Percentiles rank a stretch among this genome's conserved stretches.
These are phyloP conservation scores for Escovopsis weberi DNA, from an alignment of 2,329 filamentous ascomycete species.

Conservation along the genomic window DNA sequence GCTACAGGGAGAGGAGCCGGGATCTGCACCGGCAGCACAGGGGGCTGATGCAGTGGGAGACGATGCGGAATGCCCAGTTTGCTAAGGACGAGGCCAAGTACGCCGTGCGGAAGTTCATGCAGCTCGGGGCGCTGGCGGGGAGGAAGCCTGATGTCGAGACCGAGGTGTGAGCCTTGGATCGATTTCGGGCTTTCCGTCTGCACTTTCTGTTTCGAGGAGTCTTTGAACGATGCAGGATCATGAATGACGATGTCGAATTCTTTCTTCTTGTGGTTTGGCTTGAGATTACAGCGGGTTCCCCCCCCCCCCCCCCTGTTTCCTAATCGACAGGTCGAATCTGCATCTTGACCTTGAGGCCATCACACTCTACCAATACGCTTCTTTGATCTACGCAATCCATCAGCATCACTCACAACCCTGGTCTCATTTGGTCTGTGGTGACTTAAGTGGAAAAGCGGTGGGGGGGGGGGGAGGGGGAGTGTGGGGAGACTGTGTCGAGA, in stretches of 20 bases:
- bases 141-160: slow-evolving; percentile 83
- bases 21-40: slow-evolving; percentile 74
- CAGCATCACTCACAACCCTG: too few relatives aligned
- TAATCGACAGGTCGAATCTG: too few relatives aligned
- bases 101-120: slow-evolving; percentile 60
- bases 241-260: slow-evolving; percentile 46
- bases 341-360: too few relatives aligned
- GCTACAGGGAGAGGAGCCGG: slow-evolving; percentile 53
- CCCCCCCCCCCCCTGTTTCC: too few relatives aligned
- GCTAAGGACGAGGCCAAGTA: slow-evolving; percentile 78
- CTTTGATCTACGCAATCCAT: too few relatives aligned
- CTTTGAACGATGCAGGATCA: neutral
- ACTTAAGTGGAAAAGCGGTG: too few relatives aligned
- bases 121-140: slow-evolving; percentile 63
- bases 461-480: slow-evolving; percentile 1
- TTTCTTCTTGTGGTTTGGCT: neutral
- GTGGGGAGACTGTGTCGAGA: neutral
- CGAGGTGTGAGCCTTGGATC: slow-evolving; percentile 46
- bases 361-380: too few relatives aligned
- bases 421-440: too few relatives aligned
- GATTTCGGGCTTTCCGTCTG: too few relatives aligned
- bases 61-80: slow-evolving; percentile 72
- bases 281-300: too few relatives aligned
- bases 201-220: too few relatives aligned
- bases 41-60: slow-evolving; percentile 90